Conservation (phyloP, 345 rosid genomes). For the Populus davidiana region DNA sequence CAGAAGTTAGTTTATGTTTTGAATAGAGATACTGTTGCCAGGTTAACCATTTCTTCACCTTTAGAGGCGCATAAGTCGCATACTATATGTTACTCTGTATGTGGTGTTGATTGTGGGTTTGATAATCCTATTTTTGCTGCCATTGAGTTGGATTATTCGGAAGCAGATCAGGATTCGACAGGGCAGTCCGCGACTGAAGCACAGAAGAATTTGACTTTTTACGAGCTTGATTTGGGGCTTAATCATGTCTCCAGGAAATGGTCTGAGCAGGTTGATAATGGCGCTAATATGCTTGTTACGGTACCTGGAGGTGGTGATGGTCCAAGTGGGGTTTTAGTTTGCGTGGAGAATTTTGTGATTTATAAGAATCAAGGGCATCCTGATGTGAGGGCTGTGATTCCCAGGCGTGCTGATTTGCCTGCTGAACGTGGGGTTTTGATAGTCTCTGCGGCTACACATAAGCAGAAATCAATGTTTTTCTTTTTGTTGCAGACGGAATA, state of each 20-base stretch:
- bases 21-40: constrained; percentile 93
- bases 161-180: constrained; percentile 88
- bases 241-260: constrained; percentile 96
- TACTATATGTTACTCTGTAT: constrained; percentile 72
- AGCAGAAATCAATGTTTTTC: constrained; percentile 87
- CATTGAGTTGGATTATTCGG: constrained; percentile 91
- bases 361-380: constrained; percentile 95
- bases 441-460: constrained; percentile 87
- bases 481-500: constrained; percentile 94
- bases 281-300: constrained; percentile 92
- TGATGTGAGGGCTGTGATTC: constrained; percentile 87
- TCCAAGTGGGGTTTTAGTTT: constrained; percentile 94
- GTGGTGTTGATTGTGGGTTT: constrained; percentile 95
- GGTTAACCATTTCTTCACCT: constrained; percentile 91
- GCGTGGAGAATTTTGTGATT: constrained; percentile 95
- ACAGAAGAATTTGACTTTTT: constrained; percentile 90
- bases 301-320: constrained; percentile 99
- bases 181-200: constrained; percentile 90
- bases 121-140: constrained; percentile 93
- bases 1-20: constrained; percentile 92
- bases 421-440: constrained; percentile 88
- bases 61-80: constrained; percentile 96
- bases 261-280: constrained; percentile 92
- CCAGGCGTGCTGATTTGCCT: constrained; percentile 86
- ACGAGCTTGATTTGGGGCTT: constrained; percentile 92